Conservation (phyloP, 257 asterid species). For the Lavandula angustifolia region DNA sequence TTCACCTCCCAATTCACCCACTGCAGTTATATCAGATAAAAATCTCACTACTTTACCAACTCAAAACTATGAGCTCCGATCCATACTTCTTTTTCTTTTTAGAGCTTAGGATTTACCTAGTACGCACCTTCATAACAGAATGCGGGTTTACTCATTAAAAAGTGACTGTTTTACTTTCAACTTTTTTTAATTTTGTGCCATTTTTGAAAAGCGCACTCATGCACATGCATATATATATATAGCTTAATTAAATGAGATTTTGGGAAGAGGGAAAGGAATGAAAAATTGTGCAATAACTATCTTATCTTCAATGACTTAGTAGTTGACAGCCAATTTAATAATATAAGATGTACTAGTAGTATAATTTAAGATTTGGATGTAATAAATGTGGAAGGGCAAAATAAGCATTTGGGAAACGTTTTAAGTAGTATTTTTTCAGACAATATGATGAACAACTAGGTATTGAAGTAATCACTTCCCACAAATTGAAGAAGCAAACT, state of each 20-base stretch:
- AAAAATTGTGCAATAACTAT: slow-evolving; percentile 26
- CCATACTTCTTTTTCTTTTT: too few relatives aligned
- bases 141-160: not conserved
- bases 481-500: slow-evolving; percentile 37
- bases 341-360: slow-evolving; percentile 1
- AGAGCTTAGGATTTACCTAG: too few relatives aligned
- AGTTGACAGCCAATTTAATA: slow-evolving; percentile 25
- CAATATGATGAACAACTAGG: slow-evolving; percentile 43
- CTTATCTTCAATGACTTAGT: slow-evolving; percentile 15
- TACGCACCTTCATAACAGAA: too few relatives aligned
- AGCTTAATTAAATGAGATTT: slow-evolving; percentile 27
- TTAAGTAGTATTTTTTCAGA: too few relatives aligned
- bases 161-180: not conserved
- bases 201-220: slow-evolving; percentile 22
- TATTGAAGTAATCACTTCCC: slow-evolving; percentile 41
- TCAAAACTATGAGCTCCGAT: too few relatives aligned
- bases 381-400: not conserved
- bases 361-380: slow-evolving; percentile 6
- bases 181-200: slow-evolving; percentile 20
- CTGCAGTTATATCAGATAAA: slow-evolving; percentile 34
- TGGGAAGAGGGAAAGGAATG: slow-evolving; percentile 34
- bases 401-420: slow-evolving; percentile 14
- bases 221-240: not conserved
- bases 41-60: too few relatives aligned
- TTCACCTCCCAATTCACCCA: slow-evolving; percentile 74